Conservation (phyloP, 495 filamentous ascomycete species). For the Glarea lozoyensis region DNA sequence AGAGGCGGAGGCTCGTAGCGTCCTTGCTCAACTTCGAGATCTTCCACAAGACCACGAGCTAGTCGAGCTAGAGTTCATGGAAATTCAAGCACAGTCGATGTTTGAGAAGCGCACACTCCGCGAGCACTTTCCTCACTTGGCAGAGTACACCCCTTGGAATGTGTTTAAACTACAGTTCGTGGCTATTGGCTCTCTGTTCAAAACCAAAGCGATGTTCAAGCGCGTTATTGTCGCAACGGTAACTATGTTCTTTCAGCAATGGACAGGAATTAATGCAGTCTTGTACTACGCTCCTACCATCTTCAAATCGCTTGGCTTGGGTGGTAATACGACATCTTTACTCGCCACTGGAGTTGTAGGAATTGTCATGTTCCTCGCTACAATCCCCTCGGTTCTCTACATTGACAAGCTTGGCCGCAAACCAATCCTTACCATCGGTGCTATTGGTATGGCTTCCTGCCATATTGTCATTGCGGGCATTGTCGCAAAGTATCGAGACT, state of each 20-base stretch:
- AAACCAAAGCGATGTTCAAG: conserved; percentile 64
- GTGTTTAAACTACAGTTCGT: conserved; percentile 62
- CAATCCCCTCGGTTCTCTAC: conserved; percentile 59
- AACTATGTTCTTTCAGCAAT: conserved; percentile 68
- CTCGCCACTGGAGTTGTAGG: conserved; percentile 75
- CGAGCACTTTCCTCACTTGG: conserved; percentile 60
- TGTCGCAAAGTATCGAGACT: conserved; percentile 52
- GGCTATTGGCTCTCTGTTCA: conserved; percentile 63
- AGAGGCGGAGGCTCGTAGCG: conserved; percentile 59
- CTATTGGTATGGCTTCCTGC: conserved; percentile 49
- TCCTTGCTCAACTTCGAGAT: conserved; percentile 58
- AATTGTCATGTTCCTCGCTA: conserved; percentile 63
- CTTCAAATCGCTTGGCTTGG: conserved; percentile 60
- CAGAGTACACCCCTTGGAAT: conserved; percentile 49
- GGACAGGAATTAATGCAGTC: conserved; percentile 65
- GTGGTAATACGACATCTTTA: conserved; percentile 52
- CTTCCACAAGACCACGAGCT: conserved; percentile 51
- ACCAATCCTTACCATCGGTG: conserved; percentile 46
- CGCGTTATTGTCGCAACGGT: conserved; percentile 59
- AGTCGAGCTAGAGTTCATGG: conserved; percentile 68
- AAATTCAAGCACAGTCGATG: conserved; percentile 71
- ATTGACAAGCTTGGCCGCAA: conserved; percentile 53
- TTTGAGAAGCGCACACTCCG: conserved; percentile 70
- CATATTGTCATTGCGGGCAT: conserved; percentile 70
- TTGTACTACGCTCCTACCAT: conserved; percentile 64